Base-by-base conservation (phyloP, 495 filamentous ascomycete species). In the Viridothelium virens region DNA sequence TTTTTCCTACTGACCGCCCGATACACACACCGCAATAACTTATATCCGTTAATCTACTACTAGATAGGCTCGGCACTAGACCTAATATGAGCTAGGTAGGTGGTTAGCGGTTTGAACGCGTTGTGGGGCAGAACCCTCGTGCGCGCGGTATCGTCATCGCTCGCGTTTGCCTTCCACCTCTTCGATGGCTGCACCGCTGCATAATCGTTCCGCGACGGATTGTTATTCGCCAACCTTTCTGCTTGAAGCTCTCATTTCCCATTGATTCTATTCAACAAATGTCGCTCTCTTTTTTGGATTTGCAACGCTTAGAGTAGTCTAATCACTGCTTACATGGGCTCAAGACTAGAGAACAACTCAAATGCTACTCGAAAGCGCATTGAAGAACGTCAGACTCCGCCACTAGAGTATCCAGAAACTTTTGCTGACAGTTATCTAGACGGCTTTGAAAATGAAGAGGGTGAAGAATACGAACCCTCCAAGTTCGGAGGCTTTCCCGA, bases 401-500 rank as follows among this genome's bases (percentile, higher is more conserved):
- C 34, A 10, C 33, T 37, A 59, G 4, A 59, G 25, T 48, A 18
- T 67, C 33, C 62, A 50, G 46, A 11, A 38, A 36, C 14, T 6
- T 36, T n/a, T 16, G 38, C 63, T 66, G 56, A 65, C 59, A 9
- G 37, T 7, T 62, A 46, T 66, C 56, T 72, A 84, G 82, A 87
- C 74, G 79, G 76, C 14, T 87, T 88, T 71, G 75, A 83, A 9
- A 74, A 84, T 72, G 93, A 96, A 73, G 84, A 83, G 18, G 94
- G 93, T 65, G 92, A 96, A 67, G 94, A 97, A 77, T 98, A 98
- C 77, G 87, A 86, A 65, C 84, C 81, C 1, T 96, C 91, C 46
- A 85, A 82, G 63, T 97, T 96, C 73, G 92, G 92, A 5, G 92
- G 91, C 2, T 91, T 96, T 71, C 77, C 81, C 18, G 91, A 96